Evolutionary conservation across 2,329 filamentous ascomycete species (phyloP), one percentile per base, ranked within the genome.

Genomic region (Stagonosporopsis chrysanthemi): DNA sequence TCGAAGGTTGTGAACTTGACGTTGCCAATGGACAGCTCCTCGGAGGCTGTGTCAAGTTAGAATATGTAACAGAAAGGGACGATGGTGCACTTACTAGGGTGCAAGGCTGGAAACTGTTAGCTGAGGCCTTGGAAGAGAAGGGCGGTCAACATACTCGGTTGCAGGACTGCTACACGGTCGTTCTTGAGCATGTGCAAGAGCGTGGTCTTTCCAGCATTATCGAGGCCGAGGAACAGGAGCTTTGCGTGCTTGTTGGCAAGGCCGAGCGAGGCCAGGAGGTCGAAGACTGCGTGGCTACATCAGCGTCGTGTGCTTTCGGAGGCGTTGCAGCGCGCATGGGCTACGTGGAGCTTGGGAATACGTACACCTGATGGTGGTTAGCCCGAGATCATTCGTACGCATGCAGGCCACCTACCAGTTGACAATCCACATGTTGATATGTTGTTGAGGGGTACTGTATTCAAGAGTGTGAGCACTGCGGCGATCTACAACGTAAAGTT

Each of bases 121-220:
- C 50, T 26, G 22, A 19, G 24, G 15, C 31, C 26, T 42, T 23
- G 8, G 26, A 12, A 22, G 36, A 41, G 43, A 41, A 31, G 39
- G 35, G 53, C 47, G 28, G 42, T 44, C 48, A 38, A 55, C 66
- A 42, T 56, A 69, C 67, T 69, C 31, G 67, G 92, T 78, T 92
- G 90, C 50, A 96, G 84, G 66, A 95, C 91, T 52, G 92, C 92
- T 66, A 96, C 91, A 75, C 92, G 90, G 81, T 96, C 92, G 78
- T 68, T 68, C 90, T 96, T 96, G 79, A 96, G 79, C 92, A 96
- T 96, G 79, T 96, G 92, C 76, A 96, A 81, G 65, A 96, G 82
- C 35, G 92, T 96, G 48, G 92, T 96, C 85, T 96, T 96, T 80
- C 92, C 92, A 46, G 92, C 92, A 82, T 96, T 96, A 77, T 96